phyloP scores from a whole-genome alignment of 1,284 basidiomycete genomes.

The Ustilago xerochloae region DNA sequence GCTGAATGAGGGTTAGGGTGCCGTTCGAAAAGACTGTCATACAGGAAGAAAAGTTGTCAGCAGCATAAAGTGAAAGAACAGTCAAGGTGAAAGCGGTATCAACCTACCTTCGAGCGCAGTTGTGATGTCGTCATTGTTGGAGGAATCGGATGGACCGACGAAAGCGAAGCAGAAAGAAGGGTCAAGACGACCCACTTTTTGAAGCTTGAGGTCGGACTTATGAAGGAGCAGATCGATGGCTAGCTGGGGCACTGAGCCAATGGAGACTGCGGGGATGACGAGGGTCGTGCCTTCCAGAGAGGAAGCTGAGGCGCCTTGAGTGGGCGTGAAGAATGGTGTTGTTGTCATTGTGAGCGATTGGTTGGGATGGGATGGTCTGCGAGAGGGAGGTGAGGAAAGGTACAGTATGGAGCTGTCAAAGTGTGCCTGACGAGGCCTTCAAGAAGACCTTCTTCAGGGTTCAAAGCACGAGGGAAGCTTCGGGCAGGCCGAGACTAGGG shows the following conservation, averaged over 20 bases:
- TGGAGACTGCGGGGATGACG: slow-evolving; percentile 55
- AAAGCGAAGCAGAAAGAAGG: slow-evolving; percentile 55
- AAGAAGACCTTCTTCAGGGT: neutral
- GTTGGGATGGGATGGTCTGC: neutral
- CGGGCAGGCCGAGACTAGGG: neutral
- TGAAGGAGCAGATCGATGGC: slow-evolving; percentile 60
- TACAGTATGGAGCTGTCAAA: slow-evolving; percentile 14
- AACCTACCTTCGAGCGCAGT: slow-evolving; percentile 32
- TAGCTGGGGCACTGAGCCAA: slow-evolving; percentile 60
- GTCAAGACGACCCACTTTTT: slow-evolving; percentile 49
- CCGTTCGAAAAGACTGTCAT: slow-evolving; percentile 35
- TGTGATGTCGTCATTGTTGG: slow-evolving; percentile 9
- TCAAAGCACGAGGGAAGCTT: neutral
- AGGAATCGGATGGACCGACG: slow-evolving; percentile 47
- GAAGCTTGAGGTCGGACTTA: slow-evolving; percentile 23
- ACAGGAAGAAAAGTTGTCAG: too few species aligned
- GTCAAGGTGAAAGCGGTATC: too few species aligned
- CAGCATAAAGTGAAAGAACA: neutral
- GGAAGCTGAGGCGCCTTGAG: neutral
- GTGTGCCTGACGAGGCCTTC: slow-evolving; percentile 13
- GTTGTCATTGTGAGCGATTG: slow-evolving; percentile 6
- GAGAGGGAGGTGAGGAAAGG: neutral
- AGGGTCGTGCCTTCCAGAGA: slow-evolving; percentile 45
- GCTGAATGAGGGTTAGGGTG: slow-evolving; percentile 52
- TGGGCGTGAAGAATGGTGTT: slow-evolving; percentile 26